These are phyloP conservation scores for Hordeum pubiflorum DNA, from an alignment of 202 grass and related monocot species.

Conservation along the genomic window DNA sequence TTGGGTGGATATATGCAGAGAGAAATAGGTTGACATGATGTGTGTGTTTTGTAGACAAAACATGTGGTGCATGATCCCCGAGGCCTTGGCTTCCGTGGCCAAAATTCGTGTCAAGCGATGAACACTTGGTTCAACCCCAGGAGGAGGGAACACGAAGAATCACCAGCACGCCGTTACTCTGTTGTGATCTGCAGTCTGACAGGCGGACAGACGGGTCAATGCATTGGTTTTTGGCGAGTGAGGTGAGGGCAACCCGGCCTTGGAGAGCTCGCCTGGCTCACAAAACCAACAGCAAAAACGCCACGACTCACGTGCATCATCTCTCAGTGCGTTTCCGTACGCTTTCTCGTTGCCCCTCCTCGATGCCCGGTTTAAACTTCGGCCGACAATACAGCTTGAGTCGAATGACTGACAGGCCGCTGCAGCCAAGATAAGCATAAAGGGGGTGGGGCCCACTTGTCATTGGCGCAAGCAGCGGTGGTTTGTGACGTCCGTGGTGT, in stretches of 20 bases:
- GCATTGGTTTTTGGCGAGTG: slow-evolving; percentile 26
- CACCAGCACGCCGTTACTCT: neutral
- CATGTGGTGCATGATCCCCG: too few species aligned
- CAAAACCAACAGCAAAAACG: neutral
- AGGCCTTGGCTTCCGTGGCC: too few species aligned
- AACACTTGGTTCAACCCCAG: too few species aligned
- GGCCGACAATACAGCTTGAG: neutral
- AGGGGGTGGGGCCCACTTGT: neutral
- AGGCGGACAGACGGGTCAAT: slow-evolving; percentile 16
- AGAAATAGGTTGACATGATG: too few species aligned
- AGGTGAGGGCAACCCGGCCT: neutral
- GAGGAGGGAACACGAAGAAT: slow-evolving; percentile 14
- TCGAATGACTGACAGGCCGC: too few species aligned
- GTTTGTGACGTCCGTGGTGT: too few species aligned
- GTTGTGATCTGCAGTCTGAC: neutral
- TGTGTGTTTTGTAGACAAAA: too few species aligned
- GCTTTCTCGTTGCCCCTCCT: neutral
- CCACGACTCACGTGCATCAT: slow-evolving; percentile 15
- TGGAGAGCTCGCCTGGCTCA: neutral
- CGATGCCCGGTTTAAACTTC: neutral
- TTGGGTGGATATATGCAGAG: too few species aligned
- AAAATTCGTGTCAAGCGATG: too few species aligned
- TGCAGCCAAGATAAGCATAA: neutral
- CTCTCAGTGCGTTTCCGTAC: neutral
- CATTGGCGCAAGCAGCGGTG: neutral